Conservation (phyloP, 2,329 filamentous ascomycete genomes). For the Aureobasidium lini region DNA sequence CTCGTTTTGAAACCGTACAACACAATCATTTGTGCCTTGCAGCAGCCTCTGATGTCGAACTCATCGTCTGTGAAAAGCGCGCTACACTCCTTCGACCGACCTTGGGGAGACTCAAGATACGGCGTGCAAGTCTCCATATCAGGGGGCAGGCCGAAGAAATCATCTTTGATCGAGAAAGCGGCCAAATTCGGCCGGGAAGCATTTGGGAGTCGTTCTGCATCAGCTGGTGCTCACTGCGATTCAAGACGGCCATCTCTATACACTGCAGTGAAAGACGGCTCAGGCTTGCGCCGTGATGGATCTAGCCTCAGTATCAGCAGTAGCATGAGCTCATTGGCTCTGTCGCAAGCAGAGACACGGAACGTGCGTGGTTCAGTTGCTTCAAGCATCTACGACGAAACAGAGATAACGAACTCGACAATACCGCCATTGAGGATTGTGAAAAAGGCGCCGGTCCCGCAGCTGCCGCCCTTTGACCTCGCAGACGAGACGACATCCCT, state of each 20-base stretch:
- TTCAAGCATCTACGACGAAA: slow-evolving; percentile 1
- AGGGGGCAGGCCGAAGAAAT: slow-evolving; percentile 17
- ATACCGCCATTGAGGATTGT: slow-evolving; percentile 17
- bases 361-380: not conserved
- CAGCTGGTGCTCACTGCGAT: not conserved
- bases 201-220: slow-evolving; percentile 3
- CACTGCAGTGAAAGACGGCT: slow-evolving; percentile 2
- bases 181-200: slow-evolving; percentile 14
- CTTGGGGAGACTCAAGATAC: slow-evolving; percentile 3
- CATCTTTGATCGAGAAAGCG: slow-evolving; percentile 13
- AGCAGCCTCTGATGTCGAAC: too few species aligned
- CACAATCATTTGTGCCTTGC: too few species aligned
- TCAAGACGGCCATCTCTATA: not conserved
- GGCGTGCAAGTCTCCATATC: slow-evolving; percentile 14
- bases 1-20: too few species aligned
- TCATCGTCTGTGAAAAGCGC: too few species aligned
- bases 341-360: not conserved
- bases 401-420: not conserved
- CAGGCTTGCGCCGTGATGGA: not conserved
- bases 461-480: not conserved
- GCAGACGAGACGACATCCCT: not conserved
- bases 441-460: not conserved
- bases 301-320: not conserved
- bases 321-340: not conserved
- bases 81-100: slow-evolving; percentile 14